Evolutionary conservation across 306 rosid genomes (phyloP).

Genomic region (Carpinus fangiana): DNA sequence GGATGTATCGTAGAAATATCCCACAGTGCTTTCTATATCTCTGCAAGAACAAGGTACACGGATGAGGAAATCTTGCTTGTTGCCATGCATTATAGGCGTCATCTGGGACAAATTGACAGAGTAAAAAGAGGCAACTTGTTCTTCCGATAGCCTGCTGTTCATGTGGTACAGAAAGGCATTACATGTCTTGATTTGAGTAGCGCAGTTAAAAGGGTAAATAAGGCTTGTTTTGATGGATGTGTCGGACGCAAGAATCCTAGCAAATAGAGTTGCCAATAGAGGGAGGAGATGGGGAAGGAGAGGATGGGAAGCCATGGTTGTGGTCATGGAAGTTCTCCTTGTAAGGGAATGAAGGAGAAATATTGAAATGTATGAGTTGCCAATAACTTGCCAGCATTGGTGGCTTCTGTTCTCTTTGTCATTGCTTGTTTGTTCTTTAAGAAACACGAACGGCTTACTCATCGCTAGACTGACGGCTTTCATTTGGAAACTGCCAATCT

Average conservation of each 20-base stretch:
- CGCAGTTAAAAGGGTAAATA: conserved; percentile 50
- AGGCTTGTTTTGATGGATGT: conserved; percentile 11
- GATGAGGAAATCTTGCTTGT: conserved; percentile 53
- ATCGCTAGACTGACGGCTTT: conserved; percentile 4
- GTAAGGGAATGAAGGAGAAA: conserved; percentile 24
- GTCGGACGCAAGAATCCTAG: background rate
- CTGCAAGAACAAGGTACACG: conserved; percentile 68
- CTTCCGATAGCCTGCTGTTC: conserved; percentile 10
- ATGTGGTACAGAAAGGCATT: conserved; percentile 61
- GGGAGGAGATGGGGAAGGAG: conserved; percentile 36
- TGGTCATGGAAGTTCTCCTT: conserved; percentile 26
- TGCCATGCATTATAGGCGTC: conserved; percentile 26
- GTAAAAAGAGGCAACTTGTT: conserved; percentile 48
- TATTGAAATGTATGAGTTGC: conserved; percentile 14
- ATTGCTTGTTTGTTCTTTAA: conserved; percentile 29
- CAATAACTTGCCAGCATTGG: background rate
- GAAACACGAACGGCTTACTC: background rate
- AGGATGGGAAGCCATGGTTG: conserved; percentile 53
- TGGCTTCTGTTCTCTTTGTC: conserved; percentile 27
- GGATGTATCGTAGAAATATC: conserved; percentile 55
- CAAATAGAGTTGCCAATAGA: conserved; percentile 27
- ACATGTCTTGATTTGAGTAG: conserved; percentile 41
- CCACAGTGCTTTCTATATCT: conserved; percentile 29
- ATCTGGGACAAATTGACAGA: conserved; percentile 44
- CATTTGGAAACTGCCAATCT: conserved; percentile 1